A percentile compares a stretch with the other conserved stretches of the same genome.
Conservation (phyloP, 1,284 basidiomycete species). For the Uromyces viciae-fabae region DNA sequence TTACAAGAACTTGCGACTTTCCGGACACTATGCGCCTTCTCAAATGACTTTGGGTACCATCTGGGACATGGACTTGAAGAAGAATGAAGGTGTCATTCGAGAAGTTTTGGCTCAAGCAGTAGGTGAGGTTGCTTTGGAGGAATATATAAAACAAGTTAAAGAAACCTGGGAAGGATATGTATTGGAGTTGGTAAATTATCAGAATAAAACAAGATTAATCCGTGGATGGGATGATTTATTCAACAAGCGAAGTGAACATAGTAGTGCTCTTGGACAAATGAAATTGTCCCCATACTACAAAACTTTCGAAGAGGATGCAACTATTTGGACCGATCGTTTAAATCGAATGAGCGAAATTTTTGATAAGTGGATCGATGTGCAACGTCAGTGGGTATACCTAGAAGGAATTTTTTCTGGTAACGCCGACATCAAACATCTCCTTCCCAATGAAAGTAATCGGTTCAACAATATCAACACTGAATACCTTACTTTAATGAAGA, state of each 20-base stretch:
- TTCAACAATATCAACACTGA: conserved; percentile 99
- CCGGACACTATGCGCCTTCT: conserved; percentile 54
- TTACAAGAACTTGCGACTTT: conserved; percentile 74
- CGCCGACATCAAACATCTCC: conserved; percentile 94
- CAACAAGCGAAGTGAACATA: conserved; percentile 89
- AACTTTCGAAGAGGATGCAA: conserved; percentile 58
- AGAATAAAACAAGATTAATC: conserved; percentile 96
- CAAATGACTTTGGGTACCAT: conserved; percentile 95
- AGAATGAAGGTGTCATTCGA: conserved; percentile 84
- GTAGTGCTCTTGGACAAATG: conserved; percentile 95
- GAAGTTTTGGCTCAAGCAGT: conserved; percentile 96
- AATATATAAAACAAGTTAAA: conserved; percentile 66
- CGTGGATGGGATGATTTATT: conserved; percentile 97
- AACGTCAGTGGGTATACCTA: conserved; percentile 98
- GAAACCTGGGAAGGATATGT: conserved; percentile 96
- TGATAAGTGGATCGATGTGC: conserved; percentile 99
- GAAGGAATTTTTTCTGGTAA: conserved; percentile 99
- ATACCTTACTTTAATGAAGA: conserved; percentile 98
- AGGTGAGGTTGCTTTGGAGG: conserved; percentile 67
- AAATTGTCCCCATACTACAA: conserved; percentile 95
- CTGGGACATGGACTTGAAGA: conserved; percentile 92
- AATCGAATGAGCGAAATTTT: conserved; percentile 94
- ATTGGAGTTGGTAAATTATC: conserved; percentile 94
- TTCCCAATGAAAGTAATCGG: conserved; percentile 91
- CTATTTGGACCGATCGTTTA: conserved; percentile 63